phyloP scores from a whole-genome alignment of 2,329 filamentous ascomycete genomes.

The Sporothrix globosa region DNA sequence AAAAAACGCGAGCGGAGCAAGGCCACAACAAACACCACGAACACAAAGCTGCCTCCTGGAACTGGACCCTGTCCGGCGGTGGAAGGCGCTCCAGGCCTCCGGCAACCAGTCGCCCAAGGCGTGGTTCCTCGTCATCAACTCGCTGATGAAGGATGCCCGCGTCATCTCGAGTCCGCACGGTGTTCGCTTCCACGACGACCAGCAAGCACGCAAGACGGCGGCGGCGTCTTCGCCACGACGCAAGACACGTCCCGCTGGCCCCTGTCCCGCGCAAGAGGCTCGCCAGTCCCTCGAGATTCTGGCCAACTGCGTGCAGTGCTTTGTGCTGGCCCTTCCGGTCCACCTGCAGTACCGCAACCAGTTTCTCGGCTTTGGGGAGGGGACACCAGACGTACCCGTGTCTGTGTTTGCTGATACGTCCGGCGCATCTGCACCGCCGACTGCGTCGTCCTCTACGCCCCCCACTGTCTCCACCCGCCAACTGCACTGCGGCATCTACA shows the following conservation, averaged over 20 bases:
- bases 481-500: slow-evolving; percentile 28
- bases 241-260: not conserved
- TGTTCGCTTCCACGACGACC: slow-evolving; percentile 9
- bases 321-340: slow-evolving; percentile 16
- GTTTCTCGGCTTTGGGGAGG: slow-evolving; percentile 15
- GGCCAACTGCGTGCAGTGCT: slow-evolving; percentile 28
- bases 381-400: not conserved
- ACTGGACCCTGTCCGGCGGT: slow-evolving; percentile 20
- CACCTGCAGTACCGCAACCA: slow-evolving; percentile 28
- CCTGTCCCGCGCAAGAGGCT: slow-evolving; percentile 20
- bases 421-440: no score
- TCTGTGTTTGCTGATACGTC: no score
- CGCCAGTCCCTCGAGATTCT: slow-evolving; percentile 28
- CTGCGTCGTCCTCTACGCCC: not conserved
- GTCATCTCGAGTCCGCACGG: slow-evolving; percentile 28
- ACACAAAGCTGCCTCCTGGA: slow-evolving; percentile 21
- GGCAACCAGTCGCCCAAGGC: slow-evolving; percentile 26
- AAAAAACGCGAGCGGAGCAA: not conserved
- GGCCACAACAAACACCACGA: not conserved
- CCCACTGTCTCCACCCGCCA: slow-evolving; percentile 5
- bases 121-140: slow-evolving; percentile 30
- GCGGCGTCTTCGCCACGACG: not conserved
- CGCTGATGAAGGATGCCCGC: slow-evolving; percentile 29
- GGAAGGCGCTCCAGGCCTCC: slow-evolving; percentile 26
- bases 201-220: not conserved